Percentiles rank a stretch among this genome's conserved stretches.
phyloP scores from a whole-genome alignment of 2,329 filamentous ascomycete genomes.

The Alternaria ventricosa region DNA sequence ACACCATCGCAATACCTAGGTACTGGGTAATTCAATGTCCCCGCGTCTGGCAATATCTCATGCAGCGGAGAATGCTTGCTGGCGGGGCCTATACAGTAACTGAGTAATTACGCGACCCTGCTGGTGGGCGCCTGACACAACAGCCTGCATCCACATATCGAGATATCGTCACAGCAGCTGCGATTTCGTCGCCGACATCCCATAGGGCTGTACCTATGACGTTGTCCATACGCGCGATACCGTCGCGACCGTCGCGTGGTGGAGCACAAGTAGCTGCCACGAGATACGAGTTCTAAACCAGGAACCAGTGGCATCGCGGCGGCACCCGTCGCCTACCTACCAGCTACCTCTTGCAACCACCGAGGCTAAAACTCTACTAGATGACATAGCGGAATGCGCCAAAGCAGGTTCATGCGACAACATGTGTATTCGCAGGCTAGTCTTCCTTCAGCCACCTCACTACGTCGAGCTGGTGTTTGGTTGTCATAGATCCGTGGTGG shows the following conservation, averaged over 20 bases:
- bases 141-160: background rate
- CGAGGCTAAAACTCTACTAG: constrained; percentile 26
- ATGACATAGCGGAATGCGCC: constrained; percentile 26
- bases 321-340: constrained; percentile 11
- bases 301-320: constrained; percentile 15
- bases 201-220: constrained; percentile 27
- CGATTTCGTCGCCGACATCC: constrained; percentile 9
- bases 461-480: constrained; percentile 28
- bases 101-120: constrained; percentile 19
- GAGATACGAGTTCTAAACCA: constrained; percentile 35
- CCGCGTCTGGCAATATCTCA: constrained; percentile 17
- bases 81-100: constrained; percentile 4
- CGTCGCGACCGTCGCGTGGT: constrained; percentile 9
- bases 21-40: too few relatives aligned
- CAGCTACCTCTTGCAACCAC: constrained; percentile 9
- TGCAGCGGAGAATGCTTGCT: constrained; percentile 24
- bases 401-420: constrained; percentile 40
- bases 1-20: too few relatives aligned
- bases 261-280: constrained; percentile 33
- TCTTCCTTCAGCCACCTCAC: constrained; percentile 25
- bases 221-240: background rate
- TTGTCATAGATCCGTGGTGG: constrained; percentile 3
- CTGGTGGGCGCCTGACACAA: background rate
- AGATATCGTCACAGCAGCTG: background rate
- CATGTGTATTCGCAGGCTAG: constrained; percentile 34